phyloP scores from a whole-genome alignment of 192 early-diverging fungal species.

The Borealophlyctis nickersoniae region DNA sequence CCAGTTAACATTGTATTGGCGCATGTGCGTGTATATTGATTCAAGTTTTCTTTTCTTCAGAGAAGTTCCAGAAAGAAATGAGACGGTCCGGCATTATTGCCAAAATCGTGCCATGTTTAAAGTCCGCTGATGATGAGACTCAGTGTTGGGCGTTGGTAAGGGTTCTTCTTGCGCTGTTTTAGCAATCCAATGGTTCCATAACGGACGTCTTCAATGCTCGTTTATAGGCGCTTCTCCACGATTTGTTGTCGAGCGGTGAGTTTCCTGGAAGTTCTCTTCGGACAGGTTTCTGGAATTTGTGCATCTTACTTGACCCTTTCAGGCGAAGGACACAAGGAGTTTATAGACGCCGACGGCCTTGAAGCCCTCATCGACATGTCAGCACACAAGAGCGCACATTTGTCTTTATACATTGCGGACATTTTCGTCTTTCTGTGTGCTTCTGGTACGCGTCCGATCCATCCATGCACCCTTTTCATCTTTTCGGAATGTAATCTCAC shows the following conservation, averaged over 20 bases:
- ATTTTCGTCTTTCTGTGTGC: constrained; percentile 50
- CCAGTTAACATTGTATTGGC: too few species aligned
- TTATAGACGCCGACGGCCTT: constrained; percentile 38
- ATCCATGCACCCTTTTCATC: not conserved
- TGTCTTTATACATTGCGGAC: constrained; percentile 53
- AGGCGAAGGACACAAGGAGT: constrained; percentile 39
- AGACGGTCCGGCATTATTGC: constrained; percentile 54
- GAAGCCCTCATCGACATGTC: constrained; percentile 33
- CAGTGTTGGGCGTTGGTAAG: constrained; percentile 69
- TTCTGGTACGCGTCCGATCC: constrained; percentile 18
- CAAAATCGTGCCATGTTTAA: constrained; percentile 62
- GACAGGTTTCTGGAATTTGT: too few species aligned
- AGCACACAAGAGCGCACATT: constrained; percentile 31
- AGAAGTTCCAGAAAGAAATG: constrained; percentile 59
- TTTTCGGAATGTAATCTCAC: not conserved
- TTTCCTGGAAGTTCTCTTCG: too few species aligned
- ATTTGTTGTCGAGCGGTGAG: constrained; percentile 37
- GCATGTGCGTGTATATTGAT: not conserved
- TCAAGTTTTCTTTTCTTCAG: constrained; percentile 26
- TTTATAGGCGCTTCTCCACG: constrained; percentile 40
- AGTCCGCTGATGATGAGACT: constrained; percentile 64
- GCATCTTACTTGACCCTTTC: too few species aligned
- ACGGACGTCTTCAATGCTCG: not conserved
- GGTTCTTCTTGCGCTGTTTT: constrained; percentile 14
- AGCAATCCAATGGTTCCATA: not conserved